phyloP scores from a whole-genome alignment of 2,329 filamentous ascomycete genomes.

The Tolypocladium sp. region DNA sequence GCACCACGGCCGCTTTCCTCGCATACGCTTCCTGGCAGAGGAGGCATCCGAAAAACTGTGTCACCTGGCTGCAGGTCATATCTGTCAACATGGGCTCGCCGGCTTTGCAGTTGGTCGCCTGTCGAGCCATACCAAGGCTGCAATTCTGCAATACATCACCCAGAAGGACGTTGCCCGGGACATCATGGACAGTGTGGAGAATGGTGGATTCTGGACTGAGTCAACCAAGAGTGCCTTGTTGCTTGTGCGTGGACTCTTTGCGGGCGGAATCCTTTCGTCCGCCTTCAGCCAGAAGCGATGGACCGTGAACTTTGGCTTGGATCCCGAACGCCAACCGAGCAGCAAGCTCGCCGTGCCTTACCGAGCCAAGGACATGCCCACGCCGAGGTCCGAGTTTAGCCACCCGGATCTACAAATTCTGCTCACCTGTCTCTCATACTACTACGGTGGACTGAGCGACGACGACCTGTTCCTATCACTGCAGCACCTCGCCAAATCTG shows the following conservation, averaged over 20 bases:
- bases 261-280: conserved; percentile 41
- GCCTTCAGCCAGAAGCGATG: conserved; percentile 46
- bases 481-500: conserved; percentile 33
- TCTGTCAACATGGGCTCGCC: conserved; percentile 30
- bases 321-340: conserved; percentile 25
- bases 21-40: conserved; percentile 33
- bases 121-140: conserved; percentile 13
- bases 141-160: conserved; percentile 32
- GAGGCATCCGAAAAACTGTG: conserved; percentile 19
- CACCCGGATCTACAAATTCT: conserved; percentile 47
- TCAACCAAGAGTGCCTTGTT: conserved; percentile 24
- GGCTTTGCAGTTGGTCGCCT: conserved; percentile 30
- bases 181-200: conserved; percentile 23
- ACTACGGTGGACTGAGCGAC: conserved; percentile 41
- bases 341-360: conserved; percentile 47
- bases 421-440: conserved; percentile 44
- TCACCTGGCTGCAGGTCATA: conserved; percentile 19
- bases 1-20: conserved; percentile 29
- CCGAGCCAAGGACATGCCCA: conserved; percentile 45
- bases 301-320: conserved; percentile 53
- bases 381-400: conserved; percentile 45
- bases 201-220: conserved; percentile 24
- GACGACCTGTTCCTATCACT: conserved; percentile 38
- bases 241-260: conserved; percentile 44
- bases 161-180: conserved; percentile 13